Conservation (phyloP, 495 filamentous ascomycete genomes). For the Aspergillus mulundensis region DNA sequence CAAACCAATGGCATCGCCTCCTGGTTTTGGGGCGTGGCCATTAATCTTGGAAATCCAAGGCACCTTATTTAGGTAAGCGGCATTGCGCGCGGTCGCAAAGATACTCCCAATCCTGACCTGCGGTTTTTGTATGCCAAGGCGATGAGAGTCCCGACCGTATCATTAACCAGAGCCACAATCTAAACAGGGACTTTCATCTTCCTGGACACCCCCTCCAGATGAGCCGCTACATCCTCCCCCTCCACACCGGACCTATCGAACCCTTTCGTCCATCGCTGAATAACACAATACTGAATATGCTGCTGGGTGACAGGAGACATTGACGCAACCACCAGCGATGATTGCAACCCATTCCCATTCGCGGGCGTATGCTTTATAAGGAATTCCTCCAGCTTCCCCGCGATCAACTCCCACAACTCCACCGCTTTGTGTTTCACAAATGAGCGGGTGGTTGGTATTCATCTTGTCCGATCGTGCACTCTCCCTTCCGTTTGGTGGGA, state of each 20-base stretch:
- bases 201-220: slow-evolving; percentile 76
- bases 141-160: slow-evolving; percentile 92
- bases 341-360: slow-evolving; percentile 5
- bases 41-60: slow-evolving; percentile 81
- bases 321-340: slow-evolving; percentile 90
- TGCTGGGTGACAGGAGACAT: slow-evolving; percentile 89
- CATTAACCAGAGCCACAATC: slow-evolving; percentile 85
- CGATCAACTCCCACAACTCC: not conserved
- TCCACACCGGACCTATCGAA: slow-evolving; percentile 91
- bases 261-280: slow-evolving; percentile 96
- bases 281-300: slow-evolving; percentile 80
- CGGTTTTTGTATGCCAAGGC: slow-evolving; percentile 84
- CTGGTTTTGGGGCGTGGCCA: slow-evolving; percentile 61
- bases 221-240: slow-evolving; percentile 82
- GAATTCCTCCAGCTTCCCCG: not conserved
- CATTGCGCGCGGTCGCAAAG: slow-evolving; percentile 94
- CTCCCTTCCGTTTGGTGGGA: slow-evolving; percentile 72
- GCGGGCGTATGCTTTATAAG: not conserved
- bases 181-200: slow-evolving; percentile 78
- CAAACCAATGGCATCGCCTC: slow-evolving; percentile 75
- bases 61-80: slow-evolving; percentile 89
- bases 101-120: slow-evolving; percentile 88
- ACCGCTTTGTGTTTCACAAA: not conserved
- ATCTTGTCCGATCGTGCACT: slow-evolving; percentile 57
- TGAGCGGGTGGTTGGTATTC: not conserved